phyloP scores from a whole-genome alignment of 495 filamentous ascomycete genomes.

The Neurospora sp. region DNA sequence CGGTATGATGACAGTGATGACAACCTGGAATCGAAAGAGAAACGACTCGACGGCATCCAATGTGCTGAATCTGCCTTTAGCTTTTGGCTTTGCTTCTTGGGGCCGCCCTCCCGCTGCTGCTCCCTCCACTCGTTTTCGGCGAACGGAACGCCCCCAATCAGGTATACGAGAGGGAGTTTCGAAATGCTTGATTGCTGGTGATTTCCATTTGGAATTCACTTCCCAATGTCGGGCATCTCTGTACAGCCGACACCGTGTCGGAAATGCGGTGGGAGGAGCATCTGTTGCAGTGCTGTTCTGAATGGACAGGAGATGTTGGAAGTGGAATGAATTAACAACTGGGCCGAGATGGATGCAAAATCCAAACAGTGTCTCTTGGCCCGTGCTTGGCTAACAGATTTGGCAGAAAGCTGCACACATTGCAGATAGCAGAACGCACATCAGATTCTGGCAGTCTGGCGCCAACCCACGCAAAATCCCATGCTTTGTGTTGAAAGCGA shows the following conservation, averaged over 20 bases:
- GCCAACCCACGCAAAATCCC: background rate
- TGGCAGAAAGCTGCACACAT: background rate
- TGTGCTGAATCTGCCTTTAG: background rate
- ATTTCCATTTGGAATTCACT: background rate
- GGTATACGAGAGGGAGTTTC: background rate
- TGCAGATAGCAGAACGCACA: background rate
- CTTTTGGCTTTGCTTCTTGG: background rate
- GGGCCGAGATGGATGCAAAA: background rate
- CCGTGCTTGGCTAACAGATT: background rate
- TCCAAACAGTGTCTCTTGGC: background rate
- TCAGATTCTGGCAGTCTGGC: background rate
- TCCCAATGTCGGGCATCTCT: background rate
- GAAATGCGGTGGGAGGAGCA: background rate
- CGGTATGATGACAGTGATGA: constrained; percentile 1
- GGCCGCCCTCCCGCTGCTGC: background rate
- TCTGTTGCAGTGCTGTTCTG: background rate
- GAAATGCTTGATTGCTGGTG: background rate
- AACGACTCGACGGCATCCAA: background rate
- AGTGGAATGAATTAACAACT: background rate
- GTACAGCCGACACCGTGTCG: background rate
- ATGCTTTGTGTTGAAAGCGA: background rate
- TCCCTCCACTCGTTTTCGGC: background rate
- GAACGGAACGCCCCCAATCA: background rate
- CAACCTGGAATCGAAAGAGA: background rate
- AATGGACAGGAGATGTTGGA: background rate